Evolutionary conservation across 2,329 filamentous ascomycete genomes (phyloP), one percentile per base, ranked within the genome.

Genomic region (Raffaelea albimanens): DNA sequence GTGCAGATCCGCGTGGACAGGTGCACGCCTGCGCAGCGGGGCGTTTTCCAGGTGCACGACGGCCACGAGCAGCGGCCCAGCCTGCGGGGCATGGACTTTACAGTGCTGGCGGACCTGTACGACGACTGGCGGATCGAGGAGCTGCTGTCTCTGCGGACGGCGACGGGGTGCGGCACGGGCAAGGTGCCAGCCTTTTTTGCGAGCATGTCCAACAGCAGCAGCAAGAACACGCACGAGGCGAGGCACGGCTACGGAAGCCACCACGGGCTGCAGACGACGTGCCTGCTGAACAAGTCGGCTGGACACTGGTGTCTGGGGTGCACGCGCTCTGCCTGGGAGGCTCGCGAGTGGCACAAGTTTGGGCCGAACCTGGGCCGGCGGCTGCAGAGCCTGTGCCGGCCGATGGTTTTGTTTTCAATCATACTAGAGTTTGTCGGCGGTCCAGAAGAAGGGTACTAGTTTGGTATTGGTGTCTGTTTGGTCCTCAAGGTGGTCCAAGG

Each of bases 101-200:
- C 49, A n/a, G 40, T 47, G 18, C 47, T 54, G 1, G 53, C 50
- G 5, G 49, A 46, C 33, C 46, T 55, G 5, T 49, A 55, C 47
- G 52, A 55, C 34, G 46, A 52, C 49, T 25, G 34, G 47, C 50
- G 53, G n/a, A 50, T 55, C 25, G 47, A 47, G n/a, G 53, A 55
- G 44, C n/a, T 55, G 3, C 40, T 55, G 10, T 50, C 50, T n/a
- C 44, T 55, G 43, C 21, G 21, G 9, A 29, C 25, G 13, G 25
- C 25, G 7, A 29, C 25, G 25, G 13, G 25, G 7, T 13, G 13
- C 25, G 25, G 25, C 7, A 7, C 13, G 25, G 25, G 25, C 25
- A 29, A 7, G 25, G 25, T 7, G 25, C 25, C 25, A 13, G 7
- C 25, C 7, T 7, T 13, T 13, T 29, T 13, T 16, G n/a, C 21